Evolutionary conservation across 1,139 yeast genomes (phyloP).

Genomic region (Pichia sp.): DNA sequence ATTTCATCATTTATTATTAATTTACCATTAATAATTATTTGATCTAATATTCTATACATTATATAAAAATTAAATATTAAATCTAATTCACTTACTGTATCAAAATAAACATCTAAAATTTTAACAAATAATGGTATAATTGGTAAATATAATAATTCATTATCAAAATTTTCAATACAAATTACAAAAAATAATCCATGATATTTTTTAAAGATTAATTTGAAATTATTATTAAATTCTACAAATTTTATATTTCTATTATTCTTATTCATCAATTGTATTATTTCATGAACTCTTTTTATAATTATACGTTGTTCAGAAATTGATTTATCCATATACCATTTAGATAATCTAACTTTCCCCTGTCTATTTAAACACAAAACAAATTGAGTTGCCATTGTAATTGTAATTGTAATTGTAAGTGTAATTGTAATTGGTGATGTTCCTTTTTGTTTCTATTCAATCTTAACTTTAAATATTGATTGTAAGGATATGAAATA

Average conservation of each 20-base stretch:
- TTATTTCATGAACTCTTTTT: slow-evolving; percentile 70
- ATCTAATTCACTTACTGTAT: slow-evolving; percentile 92
- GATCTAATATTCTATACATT: slow-evolving; percentile 65
- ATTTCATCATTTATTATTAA: slow-evolving; percentile 65
- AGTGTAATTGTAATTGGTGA: no score
- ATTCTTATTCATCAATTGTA: slow-evolving; percentile 70
- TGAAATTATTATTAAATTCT: slow-evolving; percentile 58
- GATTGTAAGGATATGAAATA: no score
- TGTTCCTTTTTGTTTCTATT: not conserved
- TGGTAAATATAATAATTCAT: slow-evolving; percentile 64
- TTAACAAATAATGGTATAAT: slow-evolving; percentile 86
- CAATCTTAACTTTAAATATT: no score
- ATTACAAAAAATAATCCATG: slow-evolving; percentile 87
- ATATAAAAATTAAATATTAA: slow-evolving; percentile 75
- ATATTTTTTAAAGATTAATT: slow-evolving; percentile 80
- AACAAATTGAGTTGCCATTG: slow-evolving; percentile 45
- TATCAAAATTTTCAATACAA: slow-evolving; percentile 12
- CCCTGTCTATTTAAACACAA: slow-evolving; percentile 88
- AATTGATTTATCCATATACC: slow-evolving; percentile 51
- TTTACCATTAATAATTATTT: slow-evolving; percentile 73
- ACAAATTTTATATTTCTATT: slow-evolving; percentile 69
- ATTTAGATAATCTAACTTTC: slow-evolving; percentile 78
- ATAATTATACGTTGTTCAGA: slow-evolving; percentile 47
- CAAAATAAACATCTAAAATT: slow-evolving; percentile 74
- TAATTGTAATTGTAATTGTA: not conserved